These are phyloP conservation scores for Ensete ventricosum DNA, from an alignment of 176 grass and related monocot species.

Conservation along the genomic window DNA sequence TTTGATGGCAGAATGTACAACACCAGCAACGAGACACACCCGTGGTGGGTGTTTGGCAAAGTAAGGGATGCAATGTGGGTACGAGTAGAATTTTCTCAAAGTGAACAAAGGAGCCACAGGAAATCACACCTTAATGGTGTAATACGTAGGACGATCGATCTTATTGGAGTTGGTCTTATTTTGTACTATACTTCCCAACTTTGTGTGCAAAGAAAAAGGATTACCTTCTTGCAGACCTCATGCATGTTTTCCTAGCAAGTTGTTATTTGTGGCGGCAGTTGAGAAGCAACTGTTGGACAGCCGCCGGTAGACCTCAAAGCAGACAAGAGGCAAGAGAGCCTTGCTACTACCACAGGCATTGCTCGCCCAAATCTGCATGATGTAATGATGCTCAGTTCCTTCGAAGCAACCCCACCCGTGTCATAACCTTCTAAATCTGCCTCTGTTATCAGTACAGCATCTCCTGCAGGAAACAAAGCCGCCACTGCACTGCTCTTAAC, in stretches of 20 bases:
- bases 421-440: constrained; percentile 46
- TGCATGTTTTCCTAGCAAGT: constrained; percentile 9
- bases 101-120: too few species aligned
- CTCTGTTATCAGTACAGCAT: constrained; percentile 34
- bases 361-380: not conserved
- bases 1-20: too few species aligned
- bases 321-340: constrained; percentile 16
- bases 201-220: not conserved
- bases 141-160: too few species aligned
- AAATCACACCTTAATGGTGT: too few species aligned
- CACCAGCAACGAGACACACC: too few species aligned
- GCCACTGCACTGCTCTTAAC: not conserved
- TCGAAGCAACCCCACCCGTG: not conserved
- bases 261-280: constrained; percentile 15
- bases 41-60: too few species aligned
- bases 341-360: constrained; percentile 18
- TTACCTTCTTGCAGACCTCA: not conserved
- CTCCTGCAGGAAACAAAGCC: constrained; percentile 21
- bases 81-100: too few species aligned
- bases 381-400: not conserved
- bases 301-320: constrained; percentile 6
- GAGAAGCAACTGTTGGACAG: not conserved
- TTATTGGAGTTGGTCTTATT: too few species aligned
- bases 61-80: too few species aligned
- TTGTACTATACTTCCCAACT: too few species aligned